Evolutionary conservation across 2,329 filamentous ascomycete species (phyloP).

Genomic region (Hyphodiscus sp.): DNA sequence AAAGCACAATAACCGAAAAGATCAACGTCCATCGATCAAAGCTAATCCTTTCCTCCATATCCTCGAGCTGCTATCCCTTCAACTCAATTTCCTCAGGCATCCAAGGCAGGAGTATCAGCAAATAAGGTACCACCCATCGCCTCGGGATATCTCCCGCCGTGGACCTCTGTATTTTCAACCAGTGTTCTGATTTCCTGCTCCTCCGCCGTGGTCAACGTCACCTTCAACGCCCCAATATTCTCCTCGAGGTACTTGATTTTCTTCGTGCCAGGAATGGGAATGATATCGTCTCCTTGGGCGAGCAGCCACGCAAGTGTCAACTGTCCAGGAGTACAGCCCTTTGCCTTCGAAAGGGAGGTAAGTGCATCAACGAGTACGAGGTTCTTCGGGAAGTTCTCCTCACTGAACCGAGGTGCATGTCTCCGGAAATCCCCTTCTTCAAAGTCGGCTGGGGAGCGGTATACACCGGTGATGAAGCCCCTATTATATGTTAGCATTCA

Average conservation of each 20-base stretch:
- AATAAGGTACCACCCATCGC: conserved; percentile 20
- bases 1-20: too few species aligned
- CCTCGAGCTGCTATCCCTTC: too few species aligned
- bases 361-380: conserved; percentile 40
- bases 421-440: conserved; percentile 41
- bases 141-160: conserved; percentile 44
- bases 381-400: conserved; percentile 46
- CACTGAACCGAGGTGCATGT: conserved; percentile 37
- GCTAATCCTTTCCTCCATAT: too few species aligned
- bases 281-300: conserved; percentile 44
- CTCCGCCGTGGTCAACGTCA: conserved; percentile 13
- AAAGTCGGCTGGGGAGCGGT: conserved; percentile 41
- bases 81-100: not conserved
- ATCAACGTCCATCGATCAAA: too few species aligned
- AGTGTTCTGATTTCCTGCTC: conserved; percentile 28
- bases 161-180: conserved; percentile 38
- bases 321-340: conserved; percentile 43
- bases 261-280: conserved; percentile 49
- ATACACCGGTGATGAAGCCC: conserved; percentile 49
- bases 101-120: conserved; percentile 16
- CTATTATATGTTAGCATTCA: not conserved
- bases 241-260: conserved; percentile 37
- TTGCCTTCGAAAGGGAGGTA: conserved; percentile 39
- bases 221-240: conserved; percentile 18
- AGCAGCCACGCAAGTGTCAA: conserved; percentile 48